Conservation (phyloP, 305 asterid species). For the Withania somnifera region DNA sequence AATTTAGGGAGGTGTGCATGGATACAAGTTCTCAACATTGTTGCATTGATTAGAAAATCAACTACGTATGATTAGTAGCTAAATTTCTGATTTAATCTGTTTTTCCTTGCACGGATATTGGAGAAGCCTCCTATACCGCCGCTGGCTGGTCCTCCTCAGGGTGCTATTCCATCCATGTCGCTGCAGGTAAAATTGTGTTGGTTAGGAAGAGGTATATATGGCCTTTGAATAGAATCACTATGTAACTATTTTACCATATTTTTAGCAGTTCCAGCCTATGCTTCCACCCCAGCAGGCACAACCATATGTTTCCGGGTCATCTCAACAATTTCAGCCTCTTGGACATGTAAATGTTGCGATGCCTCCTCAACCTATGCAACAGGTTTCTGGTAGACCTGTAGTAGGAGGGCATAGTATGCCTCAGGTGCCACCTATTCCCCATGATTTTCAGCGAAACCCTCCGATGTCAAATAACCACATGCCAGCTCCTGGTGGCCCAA, state of each 20-base stretch:
- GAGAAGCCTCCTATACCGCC: constrained; percentile 58
- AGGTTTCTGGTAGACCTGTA: constrained; percentile 45
- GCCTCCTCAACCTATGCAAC: constrained; percentile 54
- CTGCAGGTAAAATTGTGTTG: constrained; percentile 48
- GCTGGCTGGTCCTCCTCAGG: constrained; percentile 52
- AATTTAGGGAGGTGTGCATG: background rate
- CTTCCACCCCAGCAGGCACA: constrained; percentile 52
- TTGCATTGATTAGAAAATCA: background rate
- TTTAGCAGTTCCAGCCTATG: constrained; percentile 23
- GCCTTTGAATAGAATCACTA: background rate
- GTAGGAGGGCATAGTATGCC: constrained; percentile 39
- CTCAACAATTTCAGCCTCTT: constrained; percentile 66
- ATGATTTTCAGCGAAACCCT: constrained; percentile 38
- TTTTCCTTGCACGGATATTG: constrained; percentile 14
- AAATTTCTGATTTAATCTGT: background rate
- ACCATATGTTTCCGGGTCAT: constrained; percentile 43
- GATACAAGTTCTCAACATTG: background rate
- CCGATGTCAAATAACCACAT: constrained; percentile 41
- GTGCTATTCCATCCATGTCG: constrained; percentile 58
- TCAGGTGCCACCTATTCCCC: constrained; percentile 45
- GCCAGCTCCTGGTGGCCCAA: constrained; percentile 55
- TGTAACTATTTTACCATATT: background rate
- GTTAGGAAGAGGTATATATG: background rate
- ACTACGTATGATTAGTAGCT: background rate
- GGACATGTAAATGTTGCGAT: constrained; percentile 46